These are phyloP conservation scores for Aspergillus versicolor DNA, from an alignment of 2,329 filamentous ascomycete species.

Conservation along the genomic window DNA sequence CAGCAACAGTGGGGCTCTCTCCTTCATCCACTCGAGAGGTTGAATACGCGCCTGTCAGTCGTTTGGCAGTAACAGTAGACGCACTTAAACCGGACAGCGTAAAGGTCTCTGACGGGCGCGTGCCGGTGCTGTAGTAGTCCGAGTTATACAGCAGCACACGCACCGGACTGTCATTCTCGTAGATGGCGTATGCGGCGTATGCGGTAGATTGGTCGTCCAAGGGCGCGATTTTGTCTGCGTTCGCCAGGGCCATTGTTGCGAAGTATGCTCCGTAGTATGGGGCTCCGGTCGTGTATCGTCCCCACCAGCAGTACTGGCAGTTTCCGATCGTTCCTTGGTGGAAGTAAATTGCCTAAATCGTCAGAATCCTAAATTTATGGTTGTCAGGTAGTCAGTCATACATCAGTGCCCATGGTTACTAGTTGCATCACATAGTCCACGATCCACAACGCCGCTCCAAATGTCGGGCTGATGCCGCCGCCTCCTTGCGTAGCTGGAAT, in stretches of 20 bases:
- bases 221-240: constrained; percentile 45
- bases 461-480: constrained; percentile 46
- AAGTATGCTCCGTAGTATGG: constrained; percentile 55
- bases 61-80: constrained; percentile 41
- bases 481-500: constrained; percentile 32
- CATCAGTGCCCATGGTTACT: constrained; percentile 30
- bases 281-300: constrained; percentile 49
- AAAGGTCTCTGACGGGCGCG: constrained; percentile 36
- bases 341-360: constrained; percentile 44
- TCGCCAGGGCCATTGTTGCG: constrained; percentile 47
- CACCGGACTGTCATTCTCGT: constrained; percentile 37
- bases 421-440: constrained; percentile 46
- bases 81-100: constrained; percentile 44
- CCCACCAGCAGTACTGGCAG: constrained; percentile 53
- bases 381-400: not conserved
- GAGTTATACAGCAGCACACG: constrained; percentile 40
- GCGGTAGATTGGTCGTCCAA: constrained; percentile 45
- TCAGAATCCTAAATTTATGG: not conserved
- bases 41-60: constrained; percentile 47
- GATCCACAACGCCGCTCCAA: constrained; percentile 53
- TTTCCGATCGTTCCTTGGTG: constrained; percentile 54
- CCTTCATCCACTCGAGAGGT: constrained; percentile 48
- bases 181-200: constrained; percentile 51
- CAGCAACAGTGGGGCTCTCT: constrained; percentile 45
- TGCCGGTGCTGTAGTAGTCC: constrained; percentile 33